Percentiles rank a stretch among this genome's conserved stretches.
phyloP scores from a whole-genome alignment of 1,284 basidiomycete genomes.

The Clitocybe nebularis region DNA sequence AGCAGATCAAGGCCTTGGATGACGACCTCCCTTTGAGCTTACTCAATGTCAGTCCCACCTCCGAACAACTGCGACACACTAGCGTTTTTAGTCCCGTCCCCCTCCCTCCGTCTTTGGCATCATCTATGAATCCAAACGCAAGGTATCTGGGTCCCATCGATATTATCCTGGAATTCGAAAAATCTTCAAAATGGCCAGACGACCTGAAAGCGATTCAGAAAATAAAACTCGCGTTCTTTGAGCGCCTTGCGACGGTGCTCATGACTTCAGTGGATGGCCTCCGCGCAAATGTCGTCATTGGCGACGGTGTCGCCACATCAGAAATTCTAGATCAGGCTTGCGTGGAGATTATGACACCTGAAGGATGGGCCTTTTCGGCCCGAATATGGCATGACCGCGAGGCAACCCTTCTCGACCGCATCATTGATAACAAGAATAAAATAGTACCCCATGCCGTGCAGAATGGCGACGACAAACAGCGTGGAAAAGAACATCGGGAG shows the following conservation, averaged over 20 bases:
- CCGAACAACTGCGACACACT: conserved; percentile 80
- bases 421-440: conserved; percentile 43
- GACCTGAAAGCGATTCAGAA: conserved; percentile 91
- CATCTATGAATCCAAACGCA: conserved; percentile 49
- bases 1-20: conserved; percentile 74
- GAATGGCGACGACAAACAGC: conserved; percentile 30
- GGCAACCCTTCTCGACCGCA: conserved; percentile 71
- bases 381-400: conserved; percentile 90
- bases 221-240: conserved; percentile 92
- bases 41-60: conserved; percentile 71
- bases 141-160: conserved; percentile 70
- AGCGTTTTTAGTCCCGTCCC: conserved; percentile 76
- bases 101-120: conserved; percentile 38
- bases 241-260: conserved; percentile 66
- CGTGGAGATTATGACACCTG: conserved; percentile 76
- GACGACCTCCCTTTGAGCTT: conserved; percentile 81
- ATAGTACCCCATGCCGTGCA: conserved; percentile 34
- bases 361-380: conserved; percentile 86
- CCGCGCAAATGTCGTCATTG: conserved; percentile 55
- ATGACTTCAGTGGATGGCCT: conserved; percentile 50
- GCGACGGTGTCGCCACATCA: conserved; percentile 42
- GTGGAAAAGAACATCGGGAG: conserved; percentile 46
- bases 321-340: conserved; percentile 68
- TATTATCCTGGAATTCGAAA: conserved; percentile 83
- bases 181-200: conserved; percentile 92